Conservation (phyloP, 805 yeast species). For the Sugiyamaella boreocaroliniensis region DNA sequence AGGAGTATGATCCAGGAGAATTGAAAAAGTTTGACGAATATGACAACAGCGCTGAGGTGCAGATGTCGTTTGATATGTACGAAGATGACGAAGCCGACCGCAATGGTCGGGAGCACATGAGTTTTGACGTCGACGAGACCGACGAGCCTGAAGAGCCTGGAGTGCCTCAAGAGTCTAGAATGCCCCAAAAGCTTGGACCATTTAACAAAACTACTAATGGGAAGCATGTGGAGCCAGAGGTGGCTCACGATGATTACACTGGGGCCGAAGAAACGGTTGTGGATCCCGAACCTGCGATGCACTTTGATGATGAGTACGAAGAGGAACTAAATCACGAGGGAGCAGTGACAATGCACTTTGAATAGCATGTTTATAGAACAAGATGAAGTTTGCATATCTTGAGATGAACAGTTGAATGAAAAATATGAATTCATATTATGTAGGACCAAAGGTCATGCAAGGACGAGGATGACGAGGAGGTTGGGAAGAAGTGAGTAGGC, state of each 20-base stretch:
- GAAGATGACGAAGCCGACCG: slow-evolving; percentile 25
- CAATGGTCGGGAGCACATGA: slow-evolving; percentile 7
- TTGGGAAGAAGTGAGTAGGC: no score
- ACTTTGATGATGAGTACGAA: neutral
- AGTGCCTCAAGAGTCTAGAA: neutral
- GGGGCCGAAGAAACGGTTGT: neutral
- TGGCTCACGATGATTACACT: neutral
- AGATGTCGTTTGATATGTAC: slow-evolving; percentile 24
- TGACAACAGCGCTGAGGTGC: slow-evolving; percentile 14
- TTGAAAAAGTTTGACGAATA: neutral
- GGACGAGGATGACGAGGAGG: neutral
- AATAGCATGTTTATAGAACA: slow-evolving; percentile 9
- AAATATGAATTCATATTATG: neutral
- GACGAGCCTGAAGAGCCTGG: neutral
- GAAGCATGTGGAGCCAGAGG: neutral
- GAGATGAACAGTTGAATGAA: neutral
- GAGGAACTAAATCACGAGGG: slow-evolving; percentile 4
- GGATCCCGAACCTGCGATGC: neutral
- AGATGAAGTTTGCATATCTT: neutral
- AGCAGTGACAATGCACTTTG: slow-evolving; percentile 19
- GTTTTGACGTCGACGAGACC: neutral
- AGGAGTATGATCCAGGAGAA: slow-evolving; percentile 11
- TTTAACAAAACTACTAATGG: no score
- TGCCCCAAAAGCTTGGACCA: no score
- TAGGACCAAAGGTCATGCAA: neutral